Evolutionary conservation across 2,329 filamentous ascomycete species (phyloP), one percentile per base, ranked within the genome.

Genomic region (Claviceps sp.): DNA sequence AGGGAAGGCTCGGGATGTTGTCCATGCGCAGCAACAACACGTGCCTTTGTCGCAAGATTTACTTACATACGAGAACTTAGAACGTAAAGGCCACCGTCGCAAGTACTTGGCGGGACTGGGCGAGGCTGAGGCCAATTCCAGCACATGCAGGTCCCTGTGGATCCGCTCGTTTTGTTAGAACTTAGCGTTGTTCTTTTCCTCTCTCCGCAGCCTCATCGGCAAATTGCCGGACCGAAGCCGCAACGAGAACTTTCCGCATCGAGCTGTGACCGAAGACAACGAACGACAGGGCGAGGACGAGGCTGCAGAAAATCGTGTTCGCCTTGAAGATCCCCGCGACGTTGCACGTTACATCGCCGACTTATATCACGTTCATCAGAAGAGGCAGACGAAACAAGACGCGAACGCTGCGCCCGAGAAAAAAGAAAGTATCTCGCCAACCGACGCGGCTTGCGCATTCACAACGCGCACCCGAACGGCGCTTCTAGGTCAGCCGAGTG

Each of bases 11-110:
- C 41, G 36, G 20, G 40, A 49, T 24, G 40, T 18, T 45, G 46
- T 41, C 51, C 49, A 20, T 46, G 42, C 24, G 51, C 43, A 36
- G 41, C 22, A 40, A 40, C 36, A 34, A 37, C 42, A 49, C 42
- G 30, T 41, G 42, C 45, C 22, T 45, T 22, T 14, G 51, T 42
- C 51, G 51, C 36, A 41, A 30, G 47, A 18, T 34, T 43, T 11
- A 18, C 41, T 18, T 18, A 18, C 18, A 18, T 18, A n/a, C n/a
- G 41, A 43, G 41, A 34, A 24, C 41, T 18, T 20, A 13, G 41
- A 13, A 43, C 47, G 52, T 54, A 50, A 56, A 67, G 65, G 65
- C 65, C 65, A 67, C 63, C 58, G 65, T 67, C 65, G 65, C 65
- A 65, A 63, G 54, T 62, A 59, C 54, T 48, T 18, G 38, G 20